A percentile compares a stretch with the other conserved stretches of the same genome.
Conservation (phyloP, 345 rosid species). For the Linum lewisii region DNA sequence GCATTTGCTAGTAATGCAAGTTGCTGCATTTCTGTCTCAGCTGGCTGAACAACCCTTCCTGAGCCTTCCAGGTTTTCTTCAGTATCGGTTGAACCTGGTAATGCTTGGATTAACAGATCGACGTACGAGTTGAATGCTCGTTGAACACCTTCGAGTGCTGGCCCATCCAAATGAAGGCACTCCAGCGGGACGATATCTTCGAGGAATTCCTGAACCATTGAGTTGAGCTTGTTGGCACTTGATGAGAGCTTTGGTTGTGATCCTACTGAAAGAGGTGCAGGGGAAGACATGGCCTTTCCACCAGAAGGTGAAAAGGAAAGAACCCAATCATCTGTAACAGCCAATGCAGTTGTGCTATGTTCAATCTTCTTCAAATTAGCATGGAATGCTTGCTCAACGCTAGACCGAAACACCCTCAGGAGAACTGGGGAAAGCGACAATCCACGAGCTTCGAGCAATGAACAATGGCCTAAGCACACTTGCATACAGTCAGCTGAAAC, state of each 20-base stretch:
- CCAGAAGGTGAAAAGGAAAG: conserved; percentile 47
- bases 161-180: conserved; percentile 60
- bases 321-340: conserved; percentile 82
- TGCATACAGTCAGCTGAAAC: conserved; percentile 68
- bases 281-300: conserved; percentile 40
- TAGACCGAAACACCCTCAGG: conserved; percentile 57
- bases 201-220: conserved; percentile 76
- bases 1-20: conserved; percentile 80
- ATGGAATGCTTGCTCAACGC: conserved; percentile 52
- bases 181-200: conserved; percentile 80
- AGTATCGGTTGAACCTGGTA: conserved; percentile 63
- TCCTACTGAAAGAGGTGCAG: conserved; percentile 25
- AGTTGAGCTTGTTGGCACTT: conserved; percentile 71
- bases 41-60: conserved; percentile 53
- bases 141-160: conserved; percentile 70
- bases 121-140: conserved; percentile 61
- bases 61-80: conserved; percentile 56
- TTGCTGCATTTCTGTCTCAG: conserved; percentile 77
- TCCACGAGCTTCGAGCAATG: conserved; percentile 73
- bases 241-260: conserved; percentile 61
- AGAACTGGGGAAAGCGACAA: conserved; percentile 70
- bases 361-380: conserved; percentile 70
- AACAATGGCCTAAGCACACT: conserved; percentile 63
- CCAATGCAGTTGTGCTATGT: conserved; percentile 62
- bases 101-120: conserved; percentile 61